Conservation (phyloP, 2,329 filamentous ascomycete genomes). For the Pestalotiopsis sp. region DNA sequence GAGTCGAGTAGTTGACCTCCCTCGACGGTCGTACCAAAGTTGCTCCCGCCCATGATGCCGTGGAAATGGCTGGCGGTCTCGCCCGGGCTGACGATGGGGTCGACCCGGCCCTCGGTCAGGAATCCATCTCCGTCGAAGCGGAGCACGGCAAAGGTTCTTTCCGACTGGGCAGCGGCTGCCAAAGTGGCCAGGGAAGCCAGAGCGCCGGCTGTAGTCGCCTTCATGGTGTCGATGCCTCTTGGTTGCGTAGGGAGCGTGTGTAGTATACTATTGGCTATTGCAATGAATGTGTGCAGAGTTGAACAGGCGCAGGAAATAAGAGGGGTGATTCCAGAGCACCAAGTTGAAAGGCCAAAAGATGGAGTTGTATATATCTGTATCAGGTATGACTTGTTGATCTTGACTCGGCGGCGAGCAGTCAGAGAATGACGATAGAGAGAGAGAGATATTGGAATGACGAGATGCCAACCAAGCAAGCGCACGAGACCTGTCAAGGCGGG, state of each 20-base stretch:
- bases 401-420: background rate
- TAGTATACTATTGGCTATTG: background rate
- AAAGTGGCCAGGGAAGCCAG: slow-evolving; percentile 34
- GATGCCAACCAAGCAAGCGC: background rate
- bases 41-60: slow-evolving; percentile 70
- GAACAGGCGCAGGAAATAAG: background rate
- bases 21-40: slow-evolving; percentile 63
- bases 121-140: slow-evolving; percentile 69
- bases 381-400: background rate
- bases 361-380: background rate
- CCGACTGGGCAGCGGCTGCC: slow-evolving; percentile 42
- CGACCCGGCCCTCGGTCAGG: slow-evolving; percentile 60
- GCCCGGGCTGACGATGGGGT: slow-evolving; percentile 70
- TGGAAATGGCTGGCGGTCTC: slow-evolving; percentile 64
- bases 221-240: slow-evolving; percentile 2
- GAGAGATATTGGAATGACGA: background rate
- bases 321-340: slow-evolving; percentile 9
- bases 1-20: slow-evolving; percentile 62
- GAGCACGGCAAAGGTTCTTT: slow-evolving; percentile 66
- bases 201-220: background rate
- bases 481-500: background rate
- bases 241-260: background rate
- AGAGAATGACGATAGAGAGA: background rate
- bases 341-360: background rate
- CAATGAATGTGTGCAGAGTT: background rate